These are phyloP conservation scores for Chrysanthemum makinoi DNA, from an alignment of 129 eudicot genomes.

Conservation along the genomic window DNA sequence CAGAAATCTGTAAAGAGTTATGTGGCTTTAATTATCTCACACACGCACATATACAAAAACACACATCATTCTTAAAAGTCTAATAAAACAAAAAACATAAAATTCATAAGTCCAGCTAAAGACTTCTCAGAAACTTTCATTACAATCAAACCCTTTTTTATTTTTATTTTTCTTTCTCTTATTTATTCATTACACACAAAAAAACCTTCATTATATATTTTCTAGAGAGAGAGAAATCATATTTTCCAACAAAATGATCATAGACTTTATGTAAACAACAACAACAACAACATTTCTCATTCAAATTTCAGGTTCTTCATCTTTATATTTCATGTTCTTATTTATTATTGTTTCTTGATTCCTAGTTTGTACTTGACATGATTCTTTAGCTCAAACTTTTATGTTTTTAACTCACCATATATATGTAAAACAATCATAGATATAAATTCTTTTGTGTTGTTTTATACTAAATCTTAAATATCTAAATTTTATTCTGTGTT, in stretches of 20 bases:
- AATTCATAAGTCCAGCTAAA: constrained; percentile 29
- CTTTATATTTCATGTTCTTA: background rate
- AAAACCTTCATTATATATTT: constrained; percentile 9
- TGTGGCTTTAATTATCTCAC: constrained; percentile 35
- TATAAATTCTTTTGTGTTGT: background rate
- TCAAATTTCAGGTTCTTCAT: constrained; percentile 23
- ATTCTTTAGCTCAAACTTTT: too few relatives aligned
- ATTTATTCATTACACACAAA: constrained; percentile 21
- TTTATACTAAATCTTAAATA: background rate
- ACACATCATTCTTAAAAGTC: constrained; percentile 23
- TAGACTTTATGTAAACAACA: constrained; percentile 27
- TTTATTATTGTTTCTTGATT: too few relatives aligned
- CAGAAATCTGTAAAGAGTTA: background rate
- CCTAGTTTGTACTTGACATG: too few relatives aligned
- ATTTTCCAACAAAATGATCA: constrained; percentile 15
- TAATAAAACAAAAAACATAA: constrained; percentile 17
- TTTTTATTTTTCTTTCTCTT: background rate
- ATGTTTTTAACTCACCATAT: background rate
- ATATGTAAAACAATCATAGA: constrained; percentile 12
- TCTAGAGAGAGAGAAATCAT: constrained; percentile 18
- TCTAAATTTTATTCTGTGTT: constrained; percentile 13
- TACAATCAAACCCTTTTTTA: constrained; percentile 7
- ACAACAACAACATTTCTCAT: constrained; percentile 9
- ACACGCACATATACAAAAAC: background rate
- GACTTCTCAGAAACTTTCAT: constrained; percentile 28